A percentile compares a stretch with the other conserved stretches of the same genome.
These are phyloP conservation scores for Iodosphaeria phyllophila DNA, from an alignment of 2,329 filamentous ascomycete species.

Conservation along the genomic window DNA sequence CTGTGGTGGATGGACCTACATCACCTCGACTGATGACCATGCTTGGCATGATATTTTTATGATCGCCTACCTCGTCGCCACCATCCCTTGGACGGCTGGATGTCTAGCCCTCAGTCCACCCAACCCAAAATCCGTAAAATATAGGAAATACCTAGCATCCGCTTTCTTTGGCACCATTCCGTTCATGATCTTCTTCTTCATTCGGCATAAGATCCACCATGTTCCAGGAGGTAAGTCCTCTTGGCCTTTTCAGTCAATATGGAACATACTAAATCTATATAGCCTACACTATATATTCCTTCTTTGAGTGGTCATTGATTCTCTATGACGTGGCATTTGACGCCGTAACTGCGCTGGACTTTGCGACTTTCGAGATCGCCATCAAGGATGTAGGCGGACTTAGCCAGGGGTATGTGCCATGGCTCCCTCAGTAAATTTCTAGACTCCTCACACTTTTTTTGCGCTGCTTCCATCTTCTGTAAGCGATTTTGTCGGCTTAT, in stretches of 20 bases:
- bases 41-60: conserved; percentile 99
- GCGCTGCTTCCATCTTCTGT: no score
- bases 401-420: conserved; percentile 96
- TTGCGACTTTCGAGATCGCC: conserved; percentile 70
- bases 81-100: conserved; percentile 85
- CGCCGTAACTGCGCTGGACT: conserved; percentile 84
- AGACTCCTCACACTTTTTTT: no score
- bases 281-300: conserved; percentile 96
- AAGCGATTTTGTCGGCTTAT: no score
- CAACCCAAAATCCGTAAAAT: conserved; percentile 67
- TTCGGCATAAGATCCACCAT: conserved; percentile 94
- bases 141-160: conserved; percentile 66
- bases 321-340: conserved; percentile 94
- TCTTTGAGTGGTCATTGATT: conserved; percentile 94
- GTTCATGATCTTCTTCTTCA: conserved; percentile 89
- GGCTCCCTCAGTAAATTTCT: conserved; percentile 91
- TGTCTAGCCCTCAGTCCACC: conserved; percentile 76
- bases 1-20: conserved; percentile 95
- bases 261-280: conserved; percentile 5
- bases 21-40: conserved; percentile 95
- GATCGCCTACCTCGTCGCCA: conserved; percentile 93
- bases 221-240: conserved; percentile 64
- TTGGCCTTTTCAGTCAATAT: neutral
- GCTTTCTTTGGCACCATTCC: conserved; percentile 83
- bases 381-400: conserved; percentile 76